Conservation (phyloP, 106 monocot species). For the Dioscorea dumetorum region DNA sequence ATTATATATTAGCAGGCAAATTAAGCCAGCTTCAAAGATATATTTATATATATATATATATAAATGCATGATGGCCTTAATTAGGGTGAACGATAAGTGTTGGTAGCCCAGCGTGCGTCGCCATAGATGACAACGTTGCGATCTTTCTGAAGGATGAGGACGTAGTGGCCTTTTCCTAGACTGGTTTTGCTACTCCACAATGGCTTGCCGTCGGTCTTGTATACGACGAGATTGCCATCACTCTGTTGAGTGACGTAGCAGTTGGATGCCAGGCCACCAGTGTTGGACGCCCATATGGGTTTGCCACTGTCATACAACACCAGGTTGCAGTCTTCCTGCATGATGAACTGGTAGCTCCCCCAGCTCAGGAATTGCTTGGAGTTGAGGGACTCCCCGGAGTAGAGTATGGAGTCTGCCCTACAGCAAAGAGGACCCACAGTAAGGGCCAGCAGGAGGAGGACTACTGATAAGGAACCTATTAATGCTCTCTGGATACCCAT, state of each 20-base stretch:
- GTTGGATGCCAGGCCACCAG: not conserved
- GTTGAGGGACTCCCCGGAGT: not conserved
- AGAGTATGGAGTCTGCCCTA: not conserved
- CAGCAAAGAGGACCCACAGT: not conserved
- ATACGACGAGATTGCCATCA: conserved; percentile 3
- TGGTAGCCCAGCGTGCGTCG: not conserved
- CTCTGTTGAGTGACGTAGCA: not conserved
- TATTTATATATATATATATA: too few species aligned
- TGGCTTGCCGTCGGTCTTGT: not conserved
- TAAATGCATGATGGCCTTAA: too few species aligned
- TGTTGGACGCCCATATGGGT: not conserved
- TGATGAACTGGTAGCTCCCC: not conserved
- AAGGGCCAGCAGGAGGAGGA: too few species aligned
- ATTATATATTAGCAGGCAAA: too few species aligned
- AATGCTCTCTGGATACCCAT: too few species aligned
- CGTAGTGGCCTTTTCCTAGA: not conserved
- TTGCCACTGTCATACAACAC: conserved; percentile 3
- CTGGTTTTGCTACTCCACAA: not conserved
- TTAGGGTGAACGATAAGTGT: not conserved
- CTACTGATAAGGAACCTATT: too few species aligned
- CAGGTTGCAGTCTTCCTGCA: conserved; percentile 1
- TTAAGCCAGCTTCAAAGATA: too few species aligned
- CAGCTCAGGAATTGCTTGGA: not conserved
- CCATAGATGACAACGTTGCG: conserved; percentile 1
- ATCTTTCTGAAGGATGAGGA: conserved; percentile 1